Evolutionary conservation across 73 alveolate species (phyloP), one percentile per base, ranked within the genome.

Genomic region (Tetrahymena elliotti): DNA sequence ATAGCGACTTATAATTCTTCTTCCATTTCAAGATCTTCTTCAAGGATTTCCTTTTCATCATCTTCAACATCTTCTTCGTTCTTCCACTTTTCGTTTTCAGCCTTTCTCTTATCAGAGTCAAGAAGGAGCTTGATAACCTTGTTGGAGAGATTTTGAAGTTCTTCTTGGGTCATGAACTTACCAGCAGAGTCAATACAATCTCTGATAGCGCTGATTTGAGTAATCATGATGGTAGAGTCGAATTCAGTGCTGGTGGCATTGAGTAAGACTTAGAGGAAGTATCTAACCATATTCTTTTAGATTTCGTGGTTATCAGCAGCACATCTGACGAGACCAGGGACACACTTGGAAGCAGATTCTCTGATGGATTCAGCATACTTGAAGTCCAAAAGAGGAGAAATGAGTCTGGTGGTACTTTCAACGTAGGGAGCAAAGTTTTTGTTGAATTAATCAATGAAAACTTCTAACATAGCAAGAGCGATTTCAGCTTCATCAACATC

Each of bases 401-500:
- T 95, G 35, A 98, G 93, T 40, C 94, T 93, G 41, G 97, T 95
- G 83, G 99, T 97, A 24, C 96, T 94, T 68, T 98, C 99, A 83
- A 97, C 97, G 94, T 94, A 98, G 7, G 97, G 98, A 38, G 97
- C 98, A 92, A 94, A 97, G 35, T 95, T 92, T 53, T 96, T 98
- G 34, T 96, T 98, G 13, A 98, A 97, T 41, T 97, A 99, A 40
- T 97, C 99, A 94, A 98, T 97, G 95, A 98, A 96, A 15, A 98
- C 98, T 37, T 98, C 95, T 36, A 98, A 95, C 98, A 98, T 97
- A 54, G 98, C 98, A 92, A 98, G 97, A 84, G 99, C 99, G 1
- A 97, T 97, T 93, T 97, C 99, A 93, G 97, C 98, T 92, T 98
- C 99, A 93, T 98, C 99, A 84, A 97, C 96, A 52, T 98, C 99